Base-by-base conservation (phyloP, 148 eudicot species). In the Beta vulgaris region DNA sequence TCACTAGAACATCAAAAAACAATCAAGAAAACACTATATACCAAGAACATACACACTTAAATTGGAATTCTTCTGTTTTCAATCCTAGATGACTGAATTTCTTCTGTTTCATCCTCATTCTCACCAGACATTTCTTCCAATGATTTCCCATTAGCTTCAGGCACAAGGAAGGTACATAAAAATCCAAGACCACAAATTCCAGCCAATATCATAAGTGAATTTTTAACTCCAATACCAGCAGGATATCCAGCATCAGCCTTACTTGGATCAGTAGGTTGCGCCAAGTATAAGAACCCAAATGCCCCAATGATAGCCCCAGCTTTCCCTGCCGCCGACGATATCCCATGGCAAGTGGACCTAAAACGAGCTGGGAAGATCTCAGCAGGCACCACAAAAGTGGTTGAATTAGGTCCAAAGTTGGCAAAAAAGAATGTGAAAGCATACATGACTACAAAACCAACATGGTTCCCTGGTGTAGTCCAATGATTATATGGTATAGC, bases 341-440 rank as follows among this genome's bases (percentile, higher is more conserved):
- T 89, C 1, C 98, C 98, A 53, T 93, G 98, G 64, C 98, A 93
- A 0, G 98, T 93, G 5, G 98, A 93, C 71, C 98, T 84, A 7
- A 93, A 73, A 66, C 96, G 80, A 0, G 98, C 96, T 0, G 98
- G 98, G 73, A 93, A 93, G 51, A 93, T 91, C 88, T 93, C 98
- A 0, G 96, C 98, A 0, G 98, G 98, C 19, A 93, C 91, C 0
- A 93, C 83, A 18, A 93, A 93, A 0, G 98, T 93, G 11, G 96
- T 93, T 0, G 98, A 91, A 34, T 93, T 93, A 0, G 98, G 98
- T 12, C 93, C 98, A 53, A 93, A 93, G 54, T 93, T 93, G 4
- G 96, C 88, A 31, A 93, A 93, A 86, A 93, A 93, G 77, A 93
- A 93, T 0, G 98, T 93, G 3, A 91, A 75, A 0, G 82, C 87